These are phyloP conservation scores for Paracorniculantispora psalliotae DNA, from an alignment of 2,329 filamentous ascomycete species.

Conservation along the genomic window DNA sequence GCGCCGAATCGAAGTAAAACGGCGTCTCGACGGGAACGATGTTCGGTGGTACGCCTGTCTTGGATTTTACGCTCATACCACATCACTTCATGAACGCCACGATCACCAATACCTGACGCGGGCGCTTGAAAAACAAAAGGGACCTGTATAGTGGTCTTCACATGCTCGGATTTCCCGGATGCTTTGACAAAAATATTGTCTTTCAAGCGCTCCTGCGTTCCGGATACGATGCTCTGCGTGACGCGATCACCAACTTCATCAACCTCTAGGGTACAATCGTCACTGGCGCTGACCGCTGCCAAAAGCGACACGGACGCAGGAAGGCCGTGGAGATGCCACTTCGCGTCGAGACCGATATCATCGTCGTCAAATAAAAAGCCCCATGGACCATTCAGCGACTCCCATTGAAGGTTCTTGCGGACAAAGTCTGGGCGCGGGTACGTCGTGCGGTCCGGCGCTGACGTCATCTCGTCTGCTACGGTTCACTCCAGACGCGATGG, in stretches of 20 bases:
- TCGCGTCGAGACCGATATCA: slow-evolving; percentile 47
- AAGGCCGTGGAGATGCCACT: slow-evolving; percentile 51
- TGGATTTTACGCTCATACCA: slow-evolving; percentile 57
- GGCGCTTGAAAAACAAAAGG: slow-evolving; percentile 62
- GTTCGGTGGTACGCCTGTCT: slow-evolving; percentile 45
- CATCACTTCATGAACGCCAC: slow-evolving; percentile 59
- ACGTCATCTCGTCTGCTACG: slow-evolving; percentile 17
- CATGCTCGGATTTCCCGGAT: slow-evolving; percentile 25
- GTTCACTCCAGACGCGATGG: neutral
- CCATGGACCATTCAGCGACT: slow-evolving; percentile 59
- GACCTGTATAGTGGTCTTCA: slow-evolving; percentile 52
- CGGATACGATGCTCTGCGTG: slow-evolving; percentile 43
- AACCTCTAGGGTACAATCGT: slow-evolving; percentile 22
- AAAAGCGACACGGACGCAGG: slow-evolving; percentile 36
- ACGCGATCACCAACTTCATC: slow-evolving; percentile 23
- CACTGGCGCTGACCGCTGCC: slow-evolving; percentile 19
- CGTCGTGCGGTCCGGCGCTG: neutral
- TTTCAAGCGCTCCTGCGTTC: slow-evolving; percentile 42
- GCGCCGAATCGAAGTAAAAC: slow-evolving; percentile 54
- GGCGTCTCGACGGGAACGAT: slow-evolving; percentile 30
- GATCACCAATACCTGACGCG: slow-evolving; percentile 57
- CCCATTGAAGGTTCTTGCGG: slow-evolving; percentile 51
- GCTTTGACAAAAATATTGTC: slow-evolving; percentile 36
- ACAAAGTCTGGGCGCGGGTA: slow-evolving; percentile 64
- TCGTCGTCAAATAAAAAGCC: slow-evolving; percentile 61